These are phyloP conservation scores for Crinitomyces ghanaensis DNA, from an alignment of 805 yeast genomes.

Conservation along the genomic window DNA sequence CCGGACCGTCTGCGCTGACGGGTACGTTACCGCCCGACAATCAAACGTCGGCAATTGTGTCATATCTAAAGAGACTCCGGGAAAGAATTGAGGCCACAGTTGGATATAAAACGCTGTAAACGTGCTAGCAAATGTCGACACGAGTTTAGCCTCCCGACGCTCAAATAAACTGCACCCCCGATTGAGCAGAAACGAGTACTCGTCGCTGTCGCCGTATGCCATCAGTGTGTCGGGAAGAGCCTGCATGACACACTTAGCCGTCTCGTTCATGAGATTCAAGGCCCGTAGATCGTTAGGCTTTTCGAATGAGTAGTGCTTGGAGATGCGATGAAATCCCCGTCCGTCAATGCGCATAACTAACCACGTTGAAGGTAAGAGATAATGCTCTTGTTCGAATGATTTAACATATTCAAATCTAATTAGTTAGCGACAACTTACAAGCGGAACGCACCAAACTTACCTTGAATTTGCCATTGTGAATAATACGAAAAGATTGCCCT, in stretches of 20 bases:
- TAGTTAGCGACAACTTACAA: too few species aligned
- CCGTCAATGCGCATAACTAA: constrained; percentile 87
- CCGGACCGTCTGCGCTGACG: constrained; percentile 44
- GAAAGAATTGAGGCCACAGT: constrained; percentile 54
- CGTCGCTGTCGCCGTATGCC: constrained; percentile 95
- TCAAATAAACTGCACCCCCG: constrained; percentile 61
- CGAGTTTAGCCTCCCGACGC: constrained; percentile 70
- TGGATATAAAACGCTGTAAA: constrained; percentile 67
- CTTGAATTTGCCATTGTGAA: too few species aligned
- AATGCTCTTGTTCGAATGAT: constrained; percentile 62
- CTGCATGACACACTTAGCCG: constrained; percentile 57
- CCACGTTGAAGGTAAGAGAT: constrained; percentile 66
- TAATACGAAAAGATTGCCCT: too few species aligned
- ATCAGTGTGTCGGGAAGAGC: constrained; percentile 60
- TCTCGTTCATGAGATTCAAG: constrained; percentile 63
- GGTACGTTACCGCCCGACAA: constrained; percentile 81
- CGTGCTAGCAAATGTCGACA: constrained; percentile 69
- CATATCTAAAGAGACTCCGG: constrained; percentile 35
- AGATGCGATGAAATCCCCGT: constrained; percentile 76
- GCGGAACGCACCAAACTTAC: too few species aligned
- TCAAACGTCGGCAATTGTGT: constrained; percentile 77
- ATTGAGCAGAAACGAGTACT: constrained; percentile 70
- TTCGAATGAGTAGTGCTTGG: constrained; percentile 56
- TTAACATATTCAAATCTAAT: constrained; percentile 81
- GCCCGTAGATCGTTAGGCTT: constrained; percentile 87